Evolutionary conservation across 768 basidiomycete species (phyloP), one percentile per base, ranked within the genome.

Genomic region (Trametes coccinea): DNA sequence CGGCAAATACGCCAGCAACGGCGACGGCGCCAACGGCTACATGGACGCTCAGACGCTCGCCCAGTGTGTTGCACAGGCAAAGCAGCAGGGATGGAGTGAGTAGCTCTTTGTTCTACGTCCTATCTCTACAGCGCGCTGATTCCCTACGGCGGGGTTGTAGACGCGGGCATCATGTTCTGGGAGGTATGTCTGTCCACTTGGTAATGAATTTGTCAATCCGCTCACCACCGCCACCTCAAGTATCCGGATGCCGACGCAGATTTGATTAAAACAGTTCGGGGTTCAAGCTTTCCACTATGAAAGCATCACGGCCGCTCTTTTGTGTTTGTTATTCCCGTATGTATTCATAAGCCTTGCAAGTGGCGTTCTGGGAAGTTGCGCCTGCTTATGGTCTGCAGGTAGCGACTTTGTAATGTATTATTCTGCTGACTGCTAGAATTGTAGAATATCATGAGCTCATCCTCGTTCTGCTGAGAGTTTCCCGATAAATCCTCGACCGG

Each of bases 1-100:
- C 67, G 88, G 88, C 3, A 91, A 91, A 71, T 87, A 87, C 5
- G 70, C 75, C 13, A 68, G 67, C 50, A 29, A 62, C 2, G 71
- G 53, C 5, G 73, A 70, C 31, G 79, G 82, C 2, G 64, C 61
- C 29, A 77, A 74, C 53, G 71, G 69, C 33, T 79, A 74, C 65
- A 73, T 79, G 67, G 62, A 60, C 37, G 46, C 60, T 39, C 27
- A 54, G 44, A 43, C 54, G 49, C 53, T 63, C 33, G 52, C 39
- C 17, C 47, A 17, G 49, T 67, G 45, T 49, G 45, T 56, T 16
- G 54, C 52, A 53, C 56, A 64, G 60, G 66, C 55, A 45, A 37
- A 43, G 51, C 13, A 31, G 34, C 59, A 45, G 30, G 63, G 63
- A 16, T 60, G 55, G 59, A 39, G 56, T 58, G 48, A 58, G 56